Conservation (phyloP, 257 asterid genomes). For the Rubia yunnanensis region DNA sequence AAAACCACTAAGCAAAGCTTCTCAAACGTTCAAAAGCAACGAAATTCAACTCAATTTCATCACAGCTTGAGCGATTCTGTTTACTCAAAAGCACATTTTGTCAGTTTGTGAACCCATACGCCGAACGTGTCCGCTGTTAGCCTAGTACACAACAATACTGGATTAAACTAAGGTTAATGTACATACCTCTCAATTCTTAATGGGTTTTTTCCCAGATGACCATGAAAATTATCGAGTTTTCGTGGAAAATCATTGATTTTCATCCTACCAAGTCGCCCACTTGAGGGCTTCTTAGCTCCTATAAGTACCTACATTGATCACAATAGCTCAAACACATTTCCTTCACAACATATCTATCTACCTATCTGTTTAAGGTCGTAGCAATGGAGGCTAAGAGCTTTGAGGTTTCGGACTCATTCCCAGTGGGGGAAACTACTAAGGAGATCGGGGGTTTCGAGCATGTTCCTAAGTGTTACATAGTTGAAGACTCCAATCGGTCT, state of each 20-base stretch:
- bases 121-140: too few relatives aligned
- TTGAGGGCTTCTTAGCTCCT: not conserved
- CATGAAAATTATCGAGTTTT: too few relatives aligned
- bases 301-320: not conserved
- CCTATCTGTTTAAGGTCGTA: not conserved
- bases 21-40: too few relatives aligned
- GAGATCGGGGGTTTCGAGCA: conserved; percentile 27
- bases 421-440: conserved; percentile 29
- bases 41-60: too few relatives aligned
- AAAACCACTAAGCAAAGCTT: too few relatives aligned
- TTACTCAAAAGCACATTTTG: too few relatives aligned
- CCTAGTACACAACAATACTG: not conserved
- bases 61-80: too few relatives aligned
- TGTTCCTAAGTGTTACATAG: conserved; percentile 31
- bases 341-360: too few relatives aligned
- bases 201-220: too few relatives aligned
- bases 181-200: too few relatives aligned
- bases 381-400: not conserved
- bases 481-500: conserved; percentile 10
- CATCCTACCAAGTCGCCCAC: not conserved
- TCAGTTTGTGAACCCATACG: too few relatives aligned
- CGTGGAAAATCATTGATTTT: not conserved
- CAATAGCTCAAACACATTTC: not conserved
- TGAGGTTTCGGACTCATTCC: conserved; percentile 24
- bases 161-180: not conserved